Evolutionary conservation across 805 yeast genomes (phyloP).

Genomic region (Middelhovenomyces tepae): DNA sequence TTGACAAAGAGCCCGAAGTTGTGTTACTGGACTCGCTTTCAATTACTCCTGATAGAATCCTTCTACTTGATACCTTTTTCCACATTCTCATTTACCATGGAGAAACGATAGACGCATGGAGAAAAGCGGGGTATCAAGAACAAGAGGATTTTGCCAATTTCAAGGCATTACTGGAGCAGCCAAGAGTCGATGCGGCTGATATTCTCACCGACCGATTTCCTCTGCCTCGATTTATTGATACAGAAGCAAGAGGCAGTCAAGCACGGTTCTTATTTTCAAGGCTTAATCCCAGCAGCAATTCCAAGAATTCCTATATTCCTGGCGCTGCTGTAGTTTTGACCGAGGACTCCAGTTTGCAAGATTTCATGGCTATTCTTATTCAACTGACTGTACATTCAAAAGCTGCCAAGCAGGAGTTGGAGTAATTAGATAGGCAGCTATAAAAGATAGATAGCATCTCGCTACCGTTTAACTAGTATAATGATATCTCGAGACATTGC

Average conservation of each 20-base stretch:
- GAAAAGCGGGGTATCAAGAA: constrained; percentile 83
- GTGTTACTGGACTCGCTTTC: constrained; percentile 86
- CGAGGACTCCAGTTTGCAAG: constrained; percentile 86
- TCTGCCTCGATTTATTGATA: constrained; percentile 86
- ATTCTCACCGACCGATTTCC: constrained; percentile 87
- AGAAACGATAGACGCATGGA: constrained; percentile 85
- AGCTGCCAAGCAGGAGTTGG: too few species aligned
- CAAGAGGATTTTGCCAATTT: constrained; percentile 78
- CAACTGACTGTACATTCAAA: constrained; percentile 55
- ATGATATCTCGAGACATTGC: too few species aligned
- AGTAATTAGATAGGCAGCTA: too few species aligned
- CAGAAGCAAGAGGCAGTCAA: constrained; percentile 94
- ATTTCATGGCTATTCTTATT: constrained; percentile 83
- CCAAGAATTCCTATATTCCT: constrained; percentile 58
- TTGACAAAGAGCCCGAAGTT: constrained; percentile 68
- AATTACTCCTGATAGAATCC: constrained; percentile 70
- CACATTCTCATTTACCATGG: constrained; percentile 90
- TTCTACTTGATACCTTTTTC: constrained; percentile 86
- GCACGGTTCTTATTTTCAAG: constrained; percentile 88
- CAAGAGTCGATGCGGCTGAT: constrained; percentile 83
- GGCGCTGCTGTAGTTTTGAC: constrained; percentile 74
- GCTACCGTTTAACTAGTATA: too few species aligned
- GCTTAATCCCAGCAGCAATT: constrained; percentile 73
- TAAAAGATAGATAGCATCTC: too few species aligned
- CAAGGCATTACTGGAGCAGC: constrained; percentile 70